These are phyloP conservation scores for Chrysosporium queenslandicum DNA, from an alignment of 2,329 filamentous ascomycete species.

Conservation along the genomic window DNA sequence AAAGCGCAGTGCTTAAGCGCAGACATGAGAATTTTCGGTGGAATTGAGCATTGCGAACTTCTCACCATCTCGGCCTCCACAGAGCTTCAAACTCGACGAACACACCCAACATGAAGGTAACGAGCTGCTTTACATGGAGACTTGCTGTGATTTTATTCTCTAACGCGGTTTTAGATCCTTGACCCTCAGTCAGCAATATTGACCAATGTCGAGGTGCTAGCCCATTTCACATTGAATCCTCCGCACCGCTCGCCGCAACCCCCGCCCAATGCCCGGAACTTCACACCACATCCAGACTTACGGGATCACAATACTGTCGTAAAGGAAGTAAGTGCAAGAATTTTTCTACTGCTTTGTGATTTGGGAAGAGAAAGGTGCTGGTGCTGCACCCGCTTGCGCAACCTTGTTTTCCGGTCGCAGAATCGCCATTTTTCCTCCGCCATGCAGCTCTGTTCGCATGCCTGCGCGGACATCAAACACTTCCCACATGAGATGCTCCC, in stretches of 20 bases:
- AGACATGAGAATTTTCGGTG: not conserved
- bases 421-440: no score
- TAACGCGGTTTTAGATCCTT: slow-evolving; percentile 27
- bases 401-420: no score
- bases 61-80: not conserved
- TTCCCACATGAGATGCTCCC: no score
- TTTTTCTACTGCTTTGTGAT: not conserved
- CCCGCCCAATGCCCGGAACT: slow-evolving; percentile 30
- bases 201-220: slow-evolving; percentile 37
- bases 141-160: not conserved
- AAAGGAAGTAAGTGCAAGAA: slow-evolving; percentile 32
- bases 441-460: no score
- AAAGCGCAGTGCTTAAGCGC: no score
- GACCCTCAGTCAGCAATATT: slow-evolving; percentile 38
- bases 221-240: slow-evolving; percentile 34
- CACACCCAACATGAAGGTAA: slow-evolving; percentile 1
- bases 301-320: slow-evolving; percentile 39
- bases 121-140: not conserved
- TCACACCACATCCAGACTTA: slow-evolving; percentile 35
- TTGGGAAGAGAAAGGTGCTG: not conserved
- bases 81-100: not conserved
- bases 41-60: not conserved
- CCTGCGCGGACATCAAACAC: no score
- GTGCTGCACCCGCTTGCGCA: no score
- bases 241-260: slow-evolving; percentile 34